phyloP scores from a whole-genome alignment of 2,329 filamentous ascomycete species.

The Aspergillus texensis region DNA sequence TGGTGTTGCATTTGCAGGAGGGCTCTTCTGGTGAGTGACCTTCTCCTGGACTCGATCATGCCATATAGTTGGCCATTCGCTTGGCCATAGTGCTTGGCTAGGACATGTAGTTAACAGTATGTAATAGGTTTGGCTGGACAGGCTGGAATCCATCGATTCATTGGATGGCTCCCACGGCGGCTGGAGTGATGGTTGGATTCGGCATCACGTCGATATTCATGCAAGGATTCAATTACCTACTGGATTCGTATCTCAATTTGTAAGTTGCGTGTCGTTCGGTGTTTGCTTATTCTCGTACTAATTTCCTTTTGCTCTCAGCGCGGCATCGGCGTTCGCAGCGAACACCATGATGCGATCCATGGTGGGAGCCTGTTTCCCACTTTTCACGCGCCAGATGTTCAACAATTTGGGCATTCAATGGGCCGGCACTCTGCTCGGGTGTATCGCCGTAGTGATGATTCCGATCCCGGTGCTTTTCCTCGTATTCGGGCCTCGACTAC shows the following conservation, averaged over 20 bases:
- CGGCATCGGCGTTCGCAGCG: conserved; percentile 25
- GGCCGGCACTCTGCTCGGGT: conserved; percentile 23
- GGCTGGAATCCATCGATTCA: conserved; percentile 23
- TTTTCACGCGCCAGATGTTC: conserved; percentile 27
- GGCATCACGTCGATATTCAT: conserved; percentile 29
- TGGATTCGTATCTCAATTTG: conserved; percentile 26
- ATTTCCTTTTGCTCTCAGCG: conserved; percentile 11
- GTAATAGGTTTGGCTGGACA: conserved; percentile 29
- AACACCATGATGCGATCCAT: conserved; percentile 29
- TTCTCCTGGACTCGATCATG: not conserved
- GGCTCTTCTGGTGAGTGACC: conserved; percentile 19
- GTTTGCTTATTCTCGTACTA: not conserved
- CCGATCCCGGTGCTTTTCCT: conserved; percentile 25
- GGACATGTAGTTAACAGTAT: not conserved
- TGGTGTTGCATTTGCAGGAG: conserved; percentile 22
- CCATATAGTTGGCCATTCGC: not conserved
- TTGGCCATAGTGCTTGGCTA: not conserved
- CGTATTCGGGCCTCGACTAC: conserved; percentile 18
- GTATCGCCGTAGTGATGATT: conserved; percentile 26
- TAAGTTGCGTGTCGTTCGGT: conserved; percentile 4
- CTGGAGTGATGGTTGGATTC: conserved; percentile 26
- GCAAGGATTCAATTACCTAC: conserved; percentile 26
- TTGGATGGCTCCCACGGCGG: conserved; percentile 27
- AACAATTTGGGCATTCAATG: conserved; percentile 26
- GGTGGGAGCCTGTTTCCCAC: conserved; percentile 24